A percentile compares a stretch with the other conserved stretches of the same genome.
Conservation (phyloP, 1,284 basidiomycete genomes). For the Cutaneotrichosporon arboriforme region DNA sequence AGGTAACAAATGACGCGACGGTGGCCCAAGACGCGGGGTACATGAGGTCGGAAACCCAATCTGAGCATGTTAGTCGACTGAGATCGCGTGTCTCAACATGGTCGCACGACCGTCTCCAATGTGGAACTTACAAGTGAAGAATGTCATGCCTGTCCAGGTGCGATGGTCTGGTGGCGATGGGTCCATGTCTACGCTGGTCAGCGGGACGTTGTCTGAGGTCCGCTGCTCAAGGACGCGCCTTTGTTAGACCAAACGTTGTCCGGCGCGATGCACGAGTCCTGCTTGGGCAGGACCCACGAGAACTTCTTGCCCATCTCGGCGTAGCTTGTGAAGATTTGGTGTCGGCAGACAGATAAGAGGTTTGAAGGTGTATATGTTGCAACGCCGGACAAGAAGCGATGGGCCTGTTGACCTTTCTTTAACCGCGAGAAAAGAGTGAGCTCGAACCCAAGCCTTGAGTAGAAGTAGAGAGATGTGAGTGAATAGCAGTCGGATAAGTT, state of each 20-base stretch:
- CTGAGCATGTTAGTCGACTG: slow-evolving; percentile 6
- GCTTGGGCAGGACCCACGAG: slow-evolving; percentile 27
- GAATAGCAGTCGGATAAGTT: too few species aligned
- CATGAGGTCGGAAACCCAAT: slow-evolving; percentile 41
- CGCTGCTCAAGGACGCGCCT: slow-evolving; percentile 15
- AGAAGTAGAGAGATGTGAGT: too few species aligned
- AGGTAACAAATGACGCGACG: slow-evolving; percentile 27
- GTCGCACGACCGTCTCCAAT: neutral
- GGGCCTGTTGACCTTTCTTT: too few species aligned
- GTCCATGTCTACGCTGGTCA: slow-evolving; percentile 32
- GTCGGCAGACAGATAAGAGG: too few species aligned
- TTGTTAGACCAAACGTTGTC: slow-evolving; percentile 38
- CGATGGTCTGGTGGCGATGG: slow-evolving; percentile 31
- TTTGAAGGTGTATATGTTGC: too few species aligned
- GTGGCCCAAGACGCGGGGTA: slow-evolving; percentile 37
- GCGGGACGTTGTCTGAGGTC: neutral
- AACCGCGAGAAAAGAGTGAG: too few species aligned
- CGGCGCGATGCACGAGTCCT: slow-evolving; percentile 39
- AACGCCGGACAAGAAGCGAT: too few species aligned
- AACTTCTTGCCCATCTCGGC: slow-evolving; percentile 1
- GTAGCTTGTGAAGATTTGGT: neutral
- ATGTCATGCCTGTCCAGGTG: slow-evolving; percentile 37
- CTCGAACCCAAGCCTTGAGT: too few species aligned
- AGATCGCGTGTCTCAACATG: too few species aligned
- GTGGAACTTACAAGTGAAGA: slow-evolving; percentile 18